A percentile compares a stretch with the other conserved stretches of the same genome.
phyloP scores from a whole-genome alignment of 352 stramenopile genomes.

The Globisporangium okanoganense region DNA sequence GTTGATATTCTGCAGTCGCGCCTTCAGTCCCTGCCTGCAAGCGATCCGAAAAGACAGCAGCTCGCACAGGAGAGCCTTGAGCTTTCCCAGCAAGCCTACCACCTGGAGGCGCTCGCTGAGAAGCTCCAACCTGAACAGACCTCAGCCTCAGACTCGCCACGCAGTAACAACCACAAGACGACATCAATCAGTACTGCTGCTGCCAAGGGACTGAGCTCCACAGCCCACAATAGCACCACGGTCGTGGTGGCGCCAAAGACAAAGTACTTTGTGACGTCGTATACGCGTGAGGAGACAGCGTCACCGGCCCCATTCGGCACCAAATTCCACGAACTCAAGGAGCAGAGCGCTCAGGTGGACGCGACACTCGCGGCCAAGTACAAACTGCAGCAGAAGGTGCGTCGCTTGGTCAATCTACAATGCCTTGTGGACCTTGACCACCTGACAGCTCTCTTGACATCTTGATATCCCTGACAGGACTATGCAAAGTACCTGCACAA shows the following conservation, averaged over 20 bases:
- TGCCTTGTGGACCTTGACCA: not conserved
- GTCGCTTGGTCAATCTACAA: not conserved
- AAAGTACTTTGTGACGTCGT: conserved; percentile 36
- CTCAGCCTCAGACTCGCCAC: not conserved
- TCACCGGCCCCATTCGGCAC: conserved; percentile 2
- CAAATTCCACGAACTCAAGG: conserved; percentile 33
- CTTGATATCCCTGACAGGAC: conserved; percentile 21
- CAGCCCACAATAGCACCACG: not conserved
- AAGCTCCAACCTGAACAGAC: not conserved
- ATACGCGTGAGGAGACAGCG: conserved; percentile 18
- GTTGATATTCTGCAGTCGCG: conserved; percentile 3
- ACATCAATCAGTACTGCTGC: not conserved
- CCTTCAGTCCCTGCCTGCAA: conserved; percentile 6
- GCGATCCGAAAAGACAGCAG: conserved; percentile 20
- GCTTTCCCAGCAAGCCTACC: conserved; percentile 51
- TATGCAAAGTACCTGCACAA: conserved; percentile 42
- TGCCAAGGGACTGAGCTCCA: not conserved
- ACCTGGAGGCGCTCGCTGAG: conserved; percentile 40
- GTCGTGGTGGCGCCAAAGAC: conserved; percentile 20
- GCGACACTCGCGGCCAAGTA: conserved; percentile 35
- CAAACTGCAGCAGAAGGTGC: conserved; percentile 43
- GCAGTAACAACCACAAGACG: not conserved
- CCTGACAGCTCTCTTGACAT: not conserved
- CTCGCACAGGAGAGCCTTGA: conserved; percentile 34
- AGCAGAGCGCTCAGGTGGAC: conserved; percentile 24